These are phyloP conservation scores for Populus ilicifolia DNA, from an alignment of 345 rosid species.

Conservation along the genomic window DNA sequence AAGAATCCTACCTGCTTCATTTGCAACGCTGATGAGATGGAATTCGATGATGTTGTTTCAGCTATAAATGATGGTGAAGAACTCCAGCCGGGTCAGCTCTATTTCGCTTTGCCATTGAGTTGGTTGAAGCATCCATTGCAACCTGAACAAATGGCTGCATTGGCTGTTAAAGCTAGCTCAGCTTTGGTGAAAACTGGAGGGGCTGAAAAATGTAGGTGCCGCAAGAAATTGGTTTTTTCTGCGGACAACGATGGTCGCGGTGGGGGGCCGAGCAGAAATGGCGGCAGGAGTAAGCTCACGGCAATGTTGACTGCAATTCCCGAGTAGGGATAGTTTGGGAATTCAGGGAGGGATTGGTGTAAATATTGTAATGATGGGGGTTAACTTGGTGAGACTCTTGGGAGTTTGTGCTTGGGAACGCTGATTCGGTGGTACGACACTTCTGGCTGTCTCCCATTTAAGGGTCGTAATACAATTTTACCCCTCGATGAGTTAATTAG, in stretches of 20 bases:
- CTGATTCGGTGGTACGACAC: neutral
- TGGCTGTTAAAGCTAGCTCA: slow-evolving; percentile 94
- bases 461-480: slow-evolving; percentile 44
- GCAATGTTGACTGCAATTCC: slow-evolving; percentile 70
- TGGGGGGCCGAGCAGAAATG: slow-evolving; percentile 30
- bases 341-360: slow-evolving; percentile 15
- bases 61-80: slow-evolving; percentile 64
- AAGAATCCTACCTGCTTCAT: slow-evolving; percentile 59
- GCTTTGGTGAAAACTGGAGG: slow-evolving; percentile 56
- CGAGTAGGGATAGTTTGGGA: slow-evolving; percentile 47
- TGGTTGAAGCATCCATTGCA: slow-evolving; percentile 59
- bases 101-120: slow-evolving; percentile 72
- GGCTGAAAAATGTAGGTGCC: slow-evolving; percentile 39
- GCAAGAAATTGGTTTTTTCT: slow-evolving; percentile 37
- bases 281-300: slow-evolving; percentile 38
- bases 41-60: slow-evolving; percentile 68
- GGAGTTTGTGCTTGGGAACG: neutral
- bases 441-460: slow-evolving; percentile 12
- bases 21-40: slow-evolving; percentile 96
- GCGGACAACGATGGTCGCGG: slow-evolving; percentile 6
- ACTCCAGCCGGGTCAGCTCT: slow-evolving; percentile 81
- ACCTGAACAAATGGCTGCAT: slow-evolving; percentile 92
- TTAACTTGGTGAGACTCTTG: neutral
- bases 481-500: slow-evolving; percentile 37
- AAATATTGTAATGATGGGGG: slow-evolving; percentile 9